Evolutionary conservation across 139 green algal species (phyloP).

Genomic region (Haematococcus lacustris): DNA sequence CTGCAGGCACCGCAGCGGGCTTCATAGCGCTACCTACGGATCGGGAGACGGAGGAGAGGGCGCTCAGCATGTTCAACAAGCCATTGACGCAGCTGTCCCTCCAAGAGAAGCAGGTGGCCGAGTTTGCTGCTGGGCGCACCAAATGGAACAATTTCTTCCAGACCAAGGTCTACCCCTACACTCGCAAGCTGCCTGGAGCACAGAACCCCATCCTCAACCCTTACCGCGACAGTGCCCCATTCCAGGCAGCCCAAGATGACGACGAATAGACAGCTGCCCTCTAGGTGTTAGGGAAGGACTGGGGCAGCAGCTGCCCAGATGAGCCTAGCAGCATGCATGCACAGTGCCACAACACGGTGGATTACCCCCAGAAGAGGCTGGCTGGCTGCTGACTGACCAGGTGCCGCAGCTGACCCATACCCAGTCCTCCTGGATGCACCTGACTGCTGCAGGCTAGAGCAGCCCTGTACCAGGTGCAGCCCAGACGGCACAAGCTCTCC

Average conservation of each 20-base stretch:
- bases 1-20: slow-evolving; percentile 8
- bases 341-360: too few relatives aligned
- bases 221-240: slow-evolving; percentile 25
- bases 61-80: slow-evolving; percentile 39
- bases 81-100: slow-evolving; percentile 18
- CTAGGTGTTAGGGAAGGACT: too few relatives aligned
- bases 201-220: slow-evolving; percentile 48
- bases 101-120: slow-evolving; percentile 27
- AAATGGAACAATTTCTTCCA: slow-evolving; percentile 45
- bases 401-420: too few relatives aligned
- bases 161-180: slow-evolving; percentile 40
- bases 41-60: slow-evolving; percentile 36
- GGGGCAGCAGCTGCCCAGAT: too few relatives aligned
- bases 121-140: slow-evolving; percentile 37
- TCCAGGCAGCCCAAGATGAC: slow-evolving; percentile 16
- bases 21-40: slow-evolving; percentile 31
- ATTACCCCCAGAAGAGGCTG: too few relatives aligned
- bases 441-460: too few relatives aligned
- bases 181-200: slow-evolving; percentile 39
- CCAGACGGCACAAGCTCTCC: too few relatives aligned
- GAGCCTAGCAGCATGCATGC: too few relatives aligned
- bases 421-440: too few relatives aligned
- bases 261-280: slow-evolving; percentile 11
- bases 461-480: too few relatives aligned
- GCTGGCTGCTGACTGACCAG: too few relatives aligned